A percentile compares a stretch with the other conserved stretches of the same genome.
Evolutionary conservation across 2,329 filamentous ascomycete species (phyloP).

Genomic region (Stachybotrys chlorohalonatus): DNA sequence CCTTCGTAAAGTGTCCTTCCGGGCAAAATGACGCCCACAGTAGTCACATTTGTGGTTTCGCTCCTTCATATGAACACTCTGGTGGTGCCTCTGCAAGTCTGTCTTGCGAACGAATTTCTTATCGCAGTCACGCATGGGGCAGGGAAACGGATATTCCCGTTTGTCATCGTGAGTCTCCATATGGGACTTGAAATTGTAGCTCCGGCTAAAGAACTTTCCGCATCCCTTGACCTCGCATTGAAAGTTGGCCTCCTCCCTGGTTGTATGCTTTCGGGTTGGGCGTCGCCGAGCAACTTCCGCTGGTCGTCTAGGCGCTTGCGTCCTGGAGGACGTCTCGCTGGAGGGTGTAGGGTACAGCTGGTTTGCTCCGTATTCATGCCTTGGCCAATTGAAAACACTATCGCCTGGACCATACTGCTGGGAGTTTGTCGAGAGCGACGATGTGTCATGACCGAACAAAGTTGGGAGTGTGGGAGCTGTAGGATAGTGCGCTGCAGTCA

Average conservation of each 20-base stretch:
- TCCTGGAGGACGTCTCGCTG: constrained; percentile 5
- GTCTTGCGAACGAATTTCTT: constrained; percentile 78
- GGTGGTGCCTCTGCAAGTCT: constrained; percentile 57
- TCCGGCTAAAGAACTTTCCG: constrained; percentile 69
- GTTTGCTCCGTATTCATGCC: constrained; percentile 14
- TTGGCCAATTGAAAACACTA: constrained; percentile 10
- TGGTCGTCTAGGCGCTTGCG: background rate
- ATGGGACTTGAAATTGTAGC: constrained; percentile 82
- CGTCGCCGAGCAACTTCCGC: constrained; percentile 8
- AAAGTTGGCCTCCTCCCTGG: constrained; percentile 61
- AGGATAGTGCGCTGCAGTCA: background rate
- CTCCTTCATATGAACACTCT: constrained; percentile 65
- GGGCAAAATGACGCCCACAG: constrained; percentile 63
- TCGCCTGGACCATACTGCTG: constrained; percentile 8
- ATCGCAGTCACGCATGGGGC: constrained; percentile 53
- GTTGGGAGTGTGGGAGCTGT: background rate
- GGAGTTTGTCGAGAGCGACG: constrained; percentile 9
- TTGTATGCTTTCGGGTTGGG: constrained; percentile 44
- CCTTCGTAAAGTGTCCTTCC: constrained; percentile 78
- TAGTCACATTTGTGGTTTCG: constrained; percentile 61
- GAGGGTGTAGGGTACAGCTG: constrained; percentile 12
- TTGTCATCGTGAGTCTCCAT: constrained; percentile 74
- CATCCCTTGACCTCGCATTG: constrained; percentile 62
- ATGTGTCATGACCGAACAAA: constrained; percentile 6
- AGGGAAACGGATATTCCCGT: constrained; percentile 62